Evolutionary conservation across 495 filamentous ascomycete species (phyloP).

Genomic region (Talaromyces wortmannii): DNA sequence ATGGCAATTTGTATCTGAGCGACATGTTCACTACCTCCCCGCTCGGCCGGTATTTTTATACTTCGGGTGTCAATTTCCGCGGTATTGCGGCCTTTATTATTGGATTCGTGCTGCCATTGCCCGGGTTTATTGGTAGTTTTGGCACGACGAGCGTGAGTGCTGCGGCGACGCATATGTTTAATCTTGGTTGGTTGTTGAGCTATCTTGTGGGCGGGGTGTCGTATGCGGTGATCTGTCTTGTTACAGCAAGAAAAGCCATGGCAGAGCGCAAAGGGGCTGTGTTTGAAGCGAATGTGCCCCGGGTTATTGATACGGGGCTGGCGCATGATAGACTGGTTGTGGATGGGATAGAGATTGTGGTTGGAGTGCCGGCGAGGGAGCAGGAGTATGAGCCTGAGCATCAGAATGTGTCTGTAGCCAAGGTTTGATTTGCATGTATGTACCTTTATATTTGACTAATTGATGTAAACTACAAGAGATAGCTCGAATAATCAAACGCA

Average conservation of each 20-base stretch:
- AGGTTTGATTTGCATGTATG: background rate
- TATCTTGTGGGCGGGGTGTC: slow-evolving; percentile 1
- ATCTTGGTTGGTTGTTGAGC: slow-evolving; percentile 2
- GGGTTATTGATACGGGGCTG: slow-evolving; percentile 10
- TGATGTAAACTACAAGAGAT: background rate
- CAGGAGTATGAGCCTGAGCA: slow-evolving; percentile 3
- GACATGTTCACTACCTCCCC: slow-evolving; percentile 3
- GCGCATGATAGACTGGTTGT: slow-evolving; percentile 9
- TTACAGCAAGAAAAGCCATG: background rate
- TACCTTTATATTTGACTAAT: background rate
- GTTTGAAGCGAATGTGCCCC: slow-evolving; percentile 1
- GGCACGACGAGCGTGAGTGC: background rate
- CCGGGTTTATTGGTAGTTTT: background rate
- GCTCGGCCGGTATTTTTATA: background rate
- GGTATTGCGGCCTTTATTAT: background rate
- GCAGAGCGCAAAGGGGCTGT: background rate
- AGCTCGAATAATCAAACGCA: background rate
- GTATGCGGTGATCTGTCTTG: background rate
- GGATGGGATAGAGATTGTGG: slow-evolving; percentile 6
- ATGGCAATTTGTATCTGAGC: slow-evolving; percentile 6
- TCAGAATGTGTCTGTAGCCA: background rate
- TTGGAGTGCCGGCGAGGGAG: background rate
- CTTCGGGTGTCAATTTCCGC: background rate
- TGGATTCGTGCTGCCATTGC: background rate
- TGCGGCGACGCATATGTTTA: background rate